These are phyloP conservation scores for Penicillium roqueforti DNA, from an alignment of 495 filamentous ascomycete species.

Conservation along the genomic window DNA sequence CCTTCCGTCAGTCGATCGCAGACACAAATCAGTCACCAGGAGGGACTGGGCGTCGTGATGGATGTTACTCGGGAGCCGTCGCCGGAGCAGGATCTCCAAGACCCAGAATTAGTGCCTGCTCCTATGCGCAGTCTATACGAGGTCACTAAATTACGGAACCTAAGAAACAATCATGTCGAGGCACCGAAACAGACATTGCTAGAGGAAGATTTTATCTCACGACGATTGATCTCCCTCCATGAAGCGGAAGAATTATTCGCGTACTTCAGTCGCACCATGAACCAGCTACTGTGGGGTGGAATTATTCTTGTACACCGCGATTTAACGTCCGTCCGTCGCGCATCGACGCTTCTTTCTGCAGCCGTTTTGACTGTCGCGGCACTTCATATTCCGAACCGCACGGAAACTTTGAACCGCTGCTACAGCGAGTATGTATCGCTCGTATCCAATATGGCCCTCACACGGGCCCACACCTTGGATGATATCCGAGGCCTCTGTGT, in stretches of 20 bases:
- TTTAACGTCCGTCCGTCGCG: slow-evolving; percentile 46
- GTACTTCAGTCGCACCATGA: slow-evolving; percentile 51
- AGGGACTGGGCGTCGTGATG: slow-evolving; percentile 34
- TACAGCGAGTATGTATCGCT: slow-evolving; percentile 50
- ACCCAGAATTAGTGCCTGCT: slow-evolving; percentile 47
- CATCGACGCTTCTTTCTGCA: slow-evolving; percentile 47
- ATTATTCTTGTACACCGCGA: slow-evolving; percentile 51
- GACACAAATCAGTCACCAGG: slow-evolving; percentile 23
- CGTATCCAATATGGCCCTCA: slow-evolving; percentile 50
- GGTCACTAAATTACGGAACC: slow-evolving; percentile 53
- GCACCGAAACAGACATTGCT: slow-evolving; percentile 44
- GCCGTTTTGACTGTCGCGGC: slow-evolving; percentile 51
- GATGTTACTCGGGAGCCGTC: slow-evolving; percentile 50
- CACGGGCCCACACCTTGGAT: slow-evolving; percentile 46
- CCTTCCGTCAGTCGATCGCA: slow-evolving; percentile 29
- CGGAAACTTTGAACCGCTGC: slow-evolving; percentile 46
- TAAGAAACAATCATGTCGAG: slow-evolving; percentile 44
- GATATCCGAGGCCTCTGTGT: slow-evolving; percentile 51
- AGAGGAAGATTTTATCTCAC: slow-evolving; percentile 50
- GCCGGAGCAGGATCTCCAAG: slow-evolving; percentile 47
- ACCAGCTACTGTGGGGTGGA: slow-evolving; percentile 54
- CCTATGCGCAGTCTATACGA: slow-evolving; percentile 60
- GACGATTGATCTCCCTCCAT: slow-evolving; percentile 44
- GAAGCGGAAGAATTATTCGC: slow-evolving; percentile 51
- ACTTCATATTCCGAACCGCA: slow-evolving; percentile 49